phyloP scores from a whole-genome alignment of 805 yeast species.

The Candida cerambycidarum region DNA sequence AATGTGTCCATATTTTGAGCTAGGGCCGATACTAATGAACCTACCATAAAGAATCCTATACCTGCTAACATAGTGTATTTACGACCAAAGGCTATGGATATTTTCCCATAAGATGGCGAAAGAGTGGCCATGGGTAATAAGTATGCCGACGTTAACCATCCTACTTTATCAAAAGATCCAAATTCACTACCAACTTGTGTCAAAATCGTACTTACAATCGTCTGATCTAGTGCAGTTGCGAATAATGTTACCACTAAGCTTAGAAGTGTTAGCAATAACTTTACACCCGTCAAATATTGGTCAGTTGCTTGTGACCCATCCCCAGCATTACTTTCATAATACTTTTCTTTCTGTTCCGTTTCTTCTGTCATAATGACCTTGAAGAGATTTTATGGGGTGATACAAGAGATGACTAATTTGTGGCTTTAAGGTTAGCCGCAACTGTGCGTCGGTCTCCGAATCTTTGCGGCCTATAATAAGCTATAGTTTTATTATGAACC shows the following conservation, averaged over 20 bases:
- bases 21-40: slow-evolving; percentile 60
- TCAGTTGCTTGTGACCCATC: slow-evolving; percentile 40
- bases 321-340: slow-evolving; percentile 40
- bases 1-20: slow-evolving; percentile 56
- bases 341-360: slow-evolving; percentile 16
- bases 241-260: slow-evolving; percentile 33
- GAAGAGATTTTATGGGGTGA: too few species aligned
- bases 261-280: slow-evolving; percentile 23
- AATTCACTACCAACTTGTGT: slow-evolving; percentile 51
- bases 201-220: slow-evolving; percentile 54
- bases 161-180: slow-evolving; percentile 48
- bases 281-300: slow-evolving; percentile 32
- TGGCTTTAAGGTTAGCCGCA: too few species aligned
- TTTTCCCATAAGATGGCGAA: slow-evolving; percentile 57
- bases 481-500: too few species aligned
- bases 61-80: slow-evolving; percentile 49
- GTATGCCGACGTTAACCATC: slow-evolving; percentile 61
- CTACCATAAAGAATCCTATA: slow-evolving; percentile 56
- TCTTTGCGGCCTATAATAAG: too few species aligned
- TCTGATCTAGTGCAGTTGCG: slow-evolving; percentile 54
- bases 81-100: slow-evolving; percentile 58
- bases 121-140: slow-evolving; percentile 53
- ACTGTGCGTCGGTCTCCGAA: too few species aligned
- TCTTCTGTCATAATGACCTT: background rate
- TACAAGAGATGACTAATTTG: too few species aligned